Base-by-base conservation (phyloP, 352 stramenopile genomes). In the Phytophthora pisi region DNA sequence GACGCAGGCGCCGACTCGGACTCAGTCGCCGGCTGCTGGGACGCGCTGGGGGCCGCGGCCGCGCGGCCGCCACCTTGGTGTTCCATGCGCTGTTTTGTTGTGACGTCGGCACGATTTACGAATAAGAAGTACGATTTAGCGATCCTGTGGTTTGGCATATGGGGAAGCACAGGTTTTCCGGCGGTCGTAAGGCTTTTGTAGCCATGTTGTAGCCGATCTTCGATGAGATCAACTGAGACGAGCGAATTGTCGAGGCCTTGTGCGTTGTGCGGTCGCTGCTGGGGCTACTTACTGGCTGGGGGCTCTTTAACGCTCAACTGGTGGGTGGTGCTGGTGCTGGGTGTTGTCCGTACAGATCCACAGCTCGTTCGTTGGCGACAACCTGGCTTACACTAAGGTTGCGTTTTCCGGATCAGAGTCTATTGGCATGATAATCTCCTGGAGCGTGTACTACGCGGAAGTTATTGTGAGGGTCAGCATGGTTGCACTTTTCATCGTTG, bases 1-100 rank as follows among this genome's bases (percentile, higher is more conserved):
- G 40, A 20, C 13, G 45, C 26, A 43, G n/a, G 2, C 2, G 43
- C 20, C 16, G 45, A 16, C 30, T 43, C 8, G 23, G 23, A 3
- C 34, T 46, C 31, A 23, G 11, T 26, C 38, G 26, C n/a, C 6
- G 16, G 20, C 31, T 15, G 36, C 20, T 49, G 50, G 26, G 49
- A 15, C 16, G 42, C n/a, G 30, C 43, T 55, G 51, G 45, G 57
- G 5, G 7, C 30, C 16, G 50, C 18, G 31, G 40, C 58, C 42
- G 42, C 56, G 57, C 24, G 20, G 42, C 47, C 34, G 18, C 42
- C 55, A 69, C 50, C 42, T 63, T 53, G 49, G 38, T 66, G 40
- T 23, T 63, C 38, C 61, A 74, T 70, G 64, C 58, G 57, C 52
- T 26, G 20, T 70, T 66, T 70, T 66, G 52, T 58, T 70, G 55